phyloP scores from a whole-genome alignment of 208 protist species.

The Leishmania mexicana region DNA sequence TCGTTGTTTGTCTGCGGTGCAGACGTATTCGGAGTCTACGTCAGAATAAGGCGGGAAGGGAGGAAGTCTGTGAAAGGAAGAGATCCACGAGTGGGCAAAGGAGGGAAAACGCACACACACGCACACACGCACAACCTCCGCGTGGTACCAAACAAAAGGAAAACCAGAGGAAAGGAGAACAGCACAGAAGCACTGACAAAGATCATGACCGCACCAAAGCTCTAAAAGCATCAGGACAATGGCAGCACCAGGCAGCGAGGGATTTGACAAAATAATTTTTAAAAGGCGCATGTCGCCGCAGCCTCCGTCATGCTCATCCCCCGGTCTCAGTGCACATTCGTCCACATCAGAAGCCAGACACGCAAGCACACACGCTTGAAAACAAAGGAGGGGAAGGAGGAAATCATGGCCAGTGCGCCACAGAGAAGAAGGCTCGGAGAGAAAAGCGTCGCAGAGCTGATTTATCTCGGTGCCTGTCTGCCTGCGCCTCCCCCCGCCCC shows the following conservation, averaged over 20 bases:
- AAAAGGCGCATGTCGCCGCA: neutral
- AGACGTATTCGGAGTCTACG: neutral
- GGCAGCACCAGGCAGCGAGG: neutral
- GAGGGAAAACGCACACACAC: neutral
- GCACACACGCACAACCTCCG: too few relatives aligned
- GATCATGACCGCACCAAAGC: neutral
- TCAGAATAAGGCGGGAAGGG: neutral
- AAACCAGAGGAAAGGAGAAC: neutral
- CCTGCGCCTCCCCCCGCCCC: too few relatives aligned
- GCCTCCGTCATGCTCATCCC: neutral
- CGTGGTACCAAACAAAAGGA: neutral
- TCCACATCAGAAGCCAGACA: neutral
- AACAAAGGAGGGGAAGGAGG: neutral
- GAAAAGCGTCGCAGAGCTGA: neutral
- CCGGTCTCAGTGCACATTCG: neutral
- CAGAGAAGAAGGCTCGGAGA: neutral
- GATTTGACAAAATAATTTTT: neutral
- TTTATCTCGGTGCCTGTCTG: neutral
- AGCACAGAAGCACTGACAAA: neutral
- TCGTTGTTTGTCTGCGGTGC: neutral
- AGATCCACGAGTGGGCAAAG: too few relatives aligned
- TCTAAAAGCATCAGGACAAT: neutral
- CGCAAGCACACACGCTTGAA: neutral
- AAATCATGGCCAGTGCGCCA: neutral
- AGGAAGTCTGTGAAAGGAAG: neutral